Evolutionary conservation across 257 asterid species (phyloP), one percentile per base, ranked within the genome.

Genomic region (Voacanga thouarsii): DNA sequence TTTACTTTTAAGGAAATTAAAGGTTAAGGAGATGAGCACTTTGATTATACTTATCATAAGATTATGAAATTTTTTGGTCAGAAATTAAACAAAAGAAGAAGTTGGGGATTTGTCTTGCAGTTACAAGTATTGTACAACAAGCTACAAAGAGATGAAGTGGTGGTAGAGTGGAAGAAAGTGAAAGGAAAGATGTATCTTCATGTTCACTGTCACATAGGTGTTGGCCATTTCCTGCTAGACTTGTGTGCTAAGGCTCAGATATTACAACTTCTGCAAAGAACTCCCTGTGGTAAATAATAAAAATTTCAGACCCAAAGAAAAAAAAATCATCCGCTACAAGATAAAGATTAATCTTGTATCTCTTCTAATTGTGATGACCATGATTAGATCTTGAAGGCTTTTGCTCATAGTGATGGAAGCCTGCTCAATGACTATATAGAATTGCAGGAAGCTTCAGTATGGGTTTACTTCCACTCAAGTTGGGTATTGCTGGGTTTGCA

Each of bases 151-250:
- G 98, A 94, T 81, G 98, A 92, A 87, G 97, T 94, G 57, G 97
- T 94, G 65, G 98, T 97, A 0, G 96, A 92, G 66, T 94, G 98
- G 98, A 94, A 90, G 92, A 92, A 94, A 86, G 91, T 92, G 24
- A 91, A 90, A 79, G 97, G 82, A 66, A 86, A 81, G 44, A 94
- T 94, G 98, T 92, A 97, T 23, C 98, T 94, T 16, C 98, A 94
- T 82, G 98, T 94, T 60, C 98, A 94, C 49, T 91, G 97, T 65
- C 98, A 94, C 91, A 92, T 94, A 4, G 92, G 98, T 51, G 98
- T 97, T n/a, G 98, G 97, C 21, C 97, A 94, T 74, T 90, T 91
- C 80, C 78, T 94, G 12, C 76, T 94, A 7, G 92, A 92, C 80
- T 84, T 92, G 53, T 78, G 77, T 77, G 95, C 98, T 24, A n/a